Conservation (phyloP, 257 asterid species). For the Forsythia viridissima region DNA sequence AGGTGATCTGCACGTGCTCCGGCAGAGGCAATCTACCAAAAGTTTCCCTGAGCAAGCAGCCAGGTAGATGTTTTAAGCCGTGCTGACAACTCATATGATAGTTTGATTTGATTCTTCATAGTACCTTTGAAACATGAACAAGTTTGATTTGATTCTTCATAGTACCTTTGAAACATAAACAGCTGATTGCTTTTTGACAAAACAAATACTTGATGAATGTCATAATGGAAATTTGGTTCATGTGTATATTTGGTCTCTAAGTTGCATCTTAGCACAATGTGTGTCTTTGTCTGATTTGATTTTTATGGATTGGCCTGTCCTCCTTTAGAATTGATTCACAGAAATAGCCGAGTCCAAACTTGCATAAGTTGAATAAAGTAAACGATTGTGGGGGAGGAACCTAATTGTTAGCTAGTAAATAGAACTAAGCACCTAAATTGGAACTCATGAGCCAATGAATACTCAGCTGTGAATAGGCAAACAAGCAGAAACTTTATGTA, state of each 20-base stretch:
- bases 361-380: neutral
- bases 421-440: neutral
- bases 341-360: neutral
- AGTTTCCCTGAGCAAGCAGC: conserved; percentile 75
- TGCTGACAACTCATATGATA: neutral
- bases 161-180: neutral
- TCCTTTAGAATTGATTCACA: neutral
- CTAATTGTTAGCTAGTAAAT: neutral
- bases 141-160: no score
- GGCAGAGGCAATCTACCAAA: conserved; percentile 68
- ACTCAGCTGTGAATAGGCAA: neutral
- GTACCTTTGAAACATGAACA: neutral
- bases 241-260: neutral
- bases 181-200: neutral
- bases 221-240: neutral
- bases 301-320: neutral
- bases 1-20: conserved; percentile 91
- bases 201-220: neutral
- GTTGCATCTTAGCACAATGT: neutral
- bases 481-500: neutral
- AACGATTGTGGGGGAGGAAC: neutral
- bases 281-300: neutral
- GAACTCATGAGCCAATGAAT: neutral
- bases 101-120: neutral
- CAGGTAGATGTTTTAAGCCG: conserved; percentile 48